A percentile compares a stretch with the other conserved stretches of the same genome.
Conservation (phyloP, 352 stramenopile genomes). For the Phytophthora idaei region DNA sequence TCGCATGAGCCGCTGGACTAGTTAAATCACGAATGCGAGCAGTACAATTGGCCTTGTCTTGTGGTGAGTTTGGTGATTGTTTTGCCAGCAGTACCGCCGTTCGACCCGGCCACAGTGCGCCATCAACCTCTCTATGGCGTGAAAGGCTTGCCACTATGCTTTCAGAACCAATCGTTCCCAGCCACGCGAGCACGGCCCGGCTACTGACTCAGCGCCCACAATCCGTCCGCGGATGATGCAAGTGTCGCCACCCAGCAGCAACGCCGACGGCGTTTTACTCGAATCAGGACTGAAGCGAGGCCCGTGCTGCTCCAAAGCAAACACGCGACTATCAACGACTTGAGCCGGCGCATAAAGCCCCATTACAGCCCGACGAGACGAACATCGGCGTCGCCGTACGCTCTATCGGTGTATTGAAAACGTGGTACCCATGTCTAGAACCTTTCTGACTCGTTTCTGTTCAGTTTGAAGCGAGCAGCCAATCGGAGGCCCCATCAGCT, state of each 20-base stretch:
- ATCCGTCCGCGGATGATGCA: slow-evolving; percentile 17
- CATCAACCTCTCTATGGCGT: slow-evolving; percentile 25
- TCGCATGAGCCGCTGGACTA: neutral
- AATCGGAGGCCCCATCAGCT: slow-evolving; percentile 17
- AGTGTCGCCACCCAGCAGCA: slow-evolving; percentile 20
- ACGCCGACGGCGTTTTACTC: neutral
- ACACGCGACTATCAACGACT: slow-evolving; percentile 23
- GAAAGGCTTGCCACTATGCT: neutral
- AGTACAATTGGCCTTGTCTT: slow-evolving; percentile 1
- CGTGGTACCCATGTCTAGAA: slow-evolving; percentile 13
- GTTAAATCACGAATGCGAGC: slow-evolving; percentile 3
- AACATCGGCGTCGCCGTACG: slow-evolving; percentile 3
- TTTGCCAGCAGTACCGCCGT: neutral
- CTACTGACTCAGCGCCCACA: slow-evolving; percentile 26
- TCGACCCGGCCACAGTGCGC: slow-evolving; percentile 21
- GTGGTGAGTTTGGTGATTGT: neutral
- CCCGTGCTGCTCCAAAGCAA: neutral
- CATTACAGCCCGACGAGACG: neutral
- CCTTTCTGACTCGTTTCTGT: slow-evolving; percentile 25
- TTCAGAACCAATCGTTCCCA: neutral
- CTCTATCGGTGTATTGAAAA: neutral
- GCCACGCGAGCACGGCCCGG: neutral
- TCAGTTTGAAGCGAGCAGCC: slow-evolving; percentile 24
- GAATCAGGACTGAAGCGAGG: neutral
- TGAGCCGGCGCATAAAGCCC: neutral